Conservation (phyloP, 176 grass and related monocot species). For the Melocanna baccifera region DNA sequence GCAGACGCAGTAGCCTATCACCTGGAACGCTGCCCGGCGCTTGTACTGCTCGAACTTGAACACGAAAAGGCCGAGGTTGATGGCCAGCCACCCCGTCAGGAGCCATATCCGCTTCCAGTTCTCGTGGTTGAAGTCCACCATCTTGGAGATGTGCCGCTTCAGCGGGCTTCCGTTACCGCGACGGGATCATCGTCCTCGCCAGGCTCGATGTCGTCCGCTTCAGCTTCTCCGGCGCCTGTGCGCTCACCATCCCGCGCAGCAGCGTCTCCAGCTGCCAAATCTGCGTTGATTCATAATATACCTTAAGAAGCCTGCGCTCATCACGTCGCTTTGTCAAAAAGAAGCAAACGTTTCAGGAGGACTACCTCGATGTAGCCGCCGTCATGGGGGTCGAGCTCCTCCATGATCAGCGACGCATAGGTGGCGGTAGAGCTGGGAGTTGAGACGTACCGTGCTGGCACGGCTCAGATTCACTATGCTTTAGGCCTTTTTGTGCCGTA, state of each 20-base stretch:
- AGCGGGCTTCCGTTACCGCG: conserved; percentile 61
- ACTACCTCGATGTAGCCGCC: conserved; percentile 88
- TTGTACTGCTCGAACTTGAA: conserved; percentile 95
- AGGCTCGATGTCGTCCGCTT: conserved; percentile 65
- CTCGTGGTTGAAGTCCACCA: conserved; percentile 77
- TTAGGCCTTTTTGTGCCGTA: no score
- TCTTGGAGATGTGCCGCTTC: conserved; percentile 52
- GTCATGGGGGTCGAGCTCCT: conserved; percentile 85
- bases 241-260: conserved; percentile 77
- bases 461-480: no score
- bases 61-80: conserved; percentile 57
- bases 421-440: no score
- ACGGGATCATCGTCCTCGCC: conserved; percentile 85
- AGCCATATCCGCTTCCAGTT: conserved; percentile 98
- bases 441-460: no score
- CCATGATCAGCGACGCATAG: conserved; percentile 92
- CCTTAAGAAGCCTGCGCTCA: background rate
- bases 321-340: background rate
- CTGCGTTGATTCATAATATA: conserved; percentile 18
- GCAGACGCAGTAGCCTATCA: conserved; percentile 94
- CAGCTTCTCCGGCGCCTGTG: conserved; percentile 60
- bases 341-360: background rate
- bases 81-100: conserved; percentile 57
- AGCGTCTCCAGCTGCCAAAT: conserved; percentile 94
- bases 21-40: conserved; percentile 63